A percentile compares a stretch with the other conserved stretches of the same genome.
These are phyloP conservation scores for Cordyceps militaris DNA, from an alignment of 2,329 filamentous ascomycete genomes.

Conservation along the genomic window DNA sequence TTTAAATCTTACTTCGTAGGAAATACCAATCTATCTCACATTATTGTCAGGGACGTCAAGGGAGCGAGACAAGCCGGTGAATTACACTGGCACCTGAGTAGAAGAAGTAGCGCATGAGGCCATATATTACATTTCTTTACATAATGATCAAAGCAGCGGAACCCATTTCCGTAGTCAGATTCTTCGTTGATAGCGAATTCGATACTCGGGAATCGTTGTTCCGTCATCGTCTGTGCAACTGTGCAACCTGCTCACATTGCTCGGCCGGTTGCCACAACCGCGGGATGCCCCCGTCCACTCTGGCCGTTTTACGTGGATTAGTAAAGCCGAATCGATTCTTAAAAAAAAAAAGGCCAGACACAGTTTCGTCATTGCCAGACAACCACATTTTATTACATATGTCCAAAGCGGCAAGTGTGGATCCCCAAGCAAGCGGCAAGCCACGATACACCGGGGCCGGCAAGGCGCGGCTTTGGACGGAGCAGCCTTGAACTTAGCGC, in stretches of 20 bases:
- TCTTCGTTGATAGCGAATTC: neutral
- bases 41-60: neutral
- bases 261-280: neutral
- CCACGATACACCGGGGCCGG: neutral
- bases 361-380: neutral
- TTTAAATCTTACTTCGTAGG: too few relatives aligned
- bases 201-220: neutral
- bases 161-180: too few relatives aligned
- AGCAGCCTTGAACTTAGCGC: neutral
- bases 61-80: neutral
- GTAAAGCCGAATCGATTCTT: too few relatives aligned
- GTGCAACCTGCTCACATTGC: too few relatives aligned
- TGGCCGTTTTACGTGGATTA: too few relatives aligned
- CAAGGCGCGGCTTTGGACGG: slow-evolving; percentile 6
- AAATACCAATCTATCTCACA: neutral
- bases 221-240: neutral
- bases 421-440: neutral
- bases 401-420: neutral
- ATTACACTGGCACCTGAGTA: too few relatives aligned
- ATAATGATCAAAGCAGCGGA: too few relatives aligned
- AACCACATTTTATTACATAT: neutral
- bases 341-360: neutral
- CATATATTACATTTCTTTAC: too few relatives aligned
- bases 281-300: neutral
- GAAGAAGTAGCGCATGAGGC: too few relatives aligned